Conservation (phyloP, 345 rosid genomes). For the Moricandia arvensis region DNA sequence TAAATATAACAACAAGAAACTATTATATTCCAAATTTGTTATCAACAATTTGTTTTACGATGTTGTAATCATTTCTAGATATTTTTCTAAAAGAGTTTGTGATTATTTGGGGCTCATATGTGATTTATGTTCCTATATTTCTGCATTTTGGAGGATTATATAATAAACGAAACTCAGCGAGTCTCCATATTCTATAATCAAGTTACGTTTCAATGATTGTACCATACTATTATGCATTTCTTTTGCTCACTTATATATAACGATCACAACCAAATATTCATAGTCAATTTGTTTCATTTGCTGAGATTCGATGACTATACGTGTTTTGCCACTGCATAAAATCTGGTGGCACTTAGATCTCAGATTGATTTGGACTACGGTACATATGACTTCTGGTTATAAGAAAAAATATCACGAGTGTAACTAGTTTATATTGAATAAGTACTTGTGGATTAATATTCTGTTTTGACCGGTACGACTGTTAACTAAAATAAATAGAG, state of each 20-base stretch:
- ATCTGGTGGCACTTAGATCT: not conserved
- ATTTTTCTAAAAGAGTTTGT: not conserved
- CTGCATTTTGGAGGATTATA: not conserved
- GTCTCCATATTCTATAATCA: not conserved
- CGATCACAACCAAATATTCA: not conserved
- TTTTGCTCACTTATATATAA: not conserved
- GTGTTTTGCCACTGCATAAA: not conserved
- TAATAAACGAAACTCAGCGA: not conserved
- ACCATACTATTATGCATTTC: not conserved
- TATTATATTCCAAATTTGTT: not conserved
- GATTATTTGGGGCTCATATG: too few relatives aligned
- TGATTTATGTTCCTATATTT: not conserved
- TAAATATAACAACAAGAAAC: not conserved
- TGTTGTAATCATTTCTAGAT: not conserved
- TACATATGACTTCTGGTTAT: not conserved
- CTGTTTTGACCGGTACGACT: conserved; percentile 31
- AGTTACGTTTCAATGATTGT: not conserved
- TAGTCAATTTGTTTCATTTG: not conserved
- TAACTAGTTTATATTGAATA: conserved; percentile 16
- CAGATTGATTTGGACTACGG: not conserved
- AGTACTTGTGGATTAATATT: conserved; percentile 18
- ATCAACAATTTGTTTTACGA: not conserved
- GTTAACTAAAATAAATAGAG: conserved; percentile 1
- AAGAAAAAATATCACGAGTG: not conserved
- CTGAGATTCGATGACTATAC: not conserved